These are phyloP conservation scores for Athelia sp. DNA, from an alignment of 1,284 basidiomycete species.

Conservation along the genomic window DNA sequence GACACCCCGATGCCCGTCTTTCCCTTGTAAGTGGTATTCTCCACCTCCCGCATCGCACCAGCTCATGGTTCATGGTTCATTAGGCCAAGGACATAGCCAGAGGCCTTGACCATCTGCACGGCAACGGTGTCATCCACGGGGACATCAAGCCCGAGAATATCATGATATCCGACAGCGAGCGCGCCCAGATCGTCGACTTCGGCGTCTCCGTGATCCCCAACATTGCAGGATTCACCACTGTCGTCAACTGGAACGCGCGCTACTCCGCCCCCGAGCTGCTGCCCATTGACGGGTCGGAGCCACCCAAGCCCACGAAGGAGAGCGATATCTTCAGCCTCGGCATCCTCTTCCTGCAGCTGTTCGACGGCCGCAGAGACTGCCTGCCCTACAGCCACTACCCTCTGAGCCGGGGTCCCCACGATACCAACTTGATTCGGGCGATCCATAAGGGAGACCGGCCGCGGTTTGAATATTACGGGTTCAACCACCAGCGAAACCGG, in stretches of 20 bases:
- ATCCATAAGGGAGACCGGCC: background rate
- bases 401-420: background rate
- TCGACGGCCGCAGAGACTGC: background rate
- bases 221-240: background rate
- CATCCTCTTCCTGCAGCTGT: background rate
- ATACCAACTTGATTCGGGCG: background rate
- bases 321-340: background rate
- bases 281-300: background rate
- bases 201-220: background rate
- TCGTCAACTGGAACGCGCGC: background rate
- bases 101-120: background rate
- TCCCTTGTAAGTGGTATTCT: no score
- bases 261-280: background rate
- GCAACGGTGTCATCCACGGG: background rate
- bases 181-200: background rate
- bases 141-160: background rate
- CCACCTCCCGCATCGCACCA: no score
- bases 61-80: no score
- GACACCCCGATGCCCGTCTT: no score
- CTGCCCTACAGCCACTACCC: background rate
- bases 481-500: background rate
- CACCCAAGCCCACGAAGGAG: background rate
- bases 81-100: background rate
- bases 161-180: background rate
- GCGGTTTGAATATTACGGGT: background rate